A percentile compares a stretch with the other conserved stretches of the same genome.
These are phyloP conservation scores for Quillaja saponaria DNA, from an alignment of 306 rosid genomes.

Conservation along the genomic window DNA sequence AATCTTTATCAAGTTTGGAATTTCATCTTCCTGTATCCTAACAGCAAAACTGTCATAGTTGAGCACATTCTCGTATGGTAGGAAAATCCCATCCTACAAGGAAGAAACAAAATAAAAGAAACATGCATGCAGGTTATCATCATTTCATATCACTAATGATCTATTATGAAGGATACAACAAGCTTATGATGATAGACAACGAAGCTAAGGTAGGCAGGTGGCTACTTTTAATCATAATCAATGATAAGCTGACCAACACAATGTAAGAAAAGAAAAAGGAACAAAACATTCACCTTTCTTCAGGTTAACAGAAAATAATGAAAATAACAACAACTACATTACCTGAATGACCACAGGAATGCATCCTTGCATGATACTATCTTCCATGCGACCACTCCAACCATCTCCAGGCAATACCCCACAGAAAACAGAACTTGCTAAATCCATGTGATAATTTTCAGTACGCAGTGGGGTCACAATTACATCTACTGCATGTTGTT, in stretches of 20 bases:
- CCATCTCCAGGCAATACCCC: conserved; percentile 83
- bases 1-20: conserved; percentile 55
- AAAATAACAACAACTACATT: conserved; percentile 11
- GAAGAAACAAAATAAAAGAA: conserved; percentile 16
- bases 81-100: conserved; percentile 68
- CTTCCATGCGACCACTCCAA: conserved; percentile 85
- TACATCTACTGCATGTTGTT: conserved; percentile 60
- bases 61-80: conserved; percentile 69
- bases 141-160: not conserved
- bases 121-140: not conserved
- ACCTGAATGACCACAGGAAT: conserved; percentile 78
- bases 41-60: conserved; percentile 71
- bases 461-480: conserved; percentile 58
- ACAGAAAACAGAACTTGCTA: conserved; percentile 65
- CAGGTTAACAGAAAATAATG: not conserved
- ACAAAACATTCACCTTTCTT: not conserved
- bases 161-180: conserved; percentile 13
- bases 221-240: not conserved
- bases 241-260: not conserved
- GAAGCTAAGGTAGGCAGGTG: no score
- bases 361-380: conserved; percentile 72
- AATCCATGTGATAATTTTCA: conserved; percentile 46
- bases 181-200: not conserved
- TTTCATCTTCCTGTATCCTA: conserved; percentile 61
- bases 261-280: no score